phyloP scores from a whole-genome alignment of 2,329 filamentous ascomycete species.

The Macroventuria anomochaeta region DNA sequence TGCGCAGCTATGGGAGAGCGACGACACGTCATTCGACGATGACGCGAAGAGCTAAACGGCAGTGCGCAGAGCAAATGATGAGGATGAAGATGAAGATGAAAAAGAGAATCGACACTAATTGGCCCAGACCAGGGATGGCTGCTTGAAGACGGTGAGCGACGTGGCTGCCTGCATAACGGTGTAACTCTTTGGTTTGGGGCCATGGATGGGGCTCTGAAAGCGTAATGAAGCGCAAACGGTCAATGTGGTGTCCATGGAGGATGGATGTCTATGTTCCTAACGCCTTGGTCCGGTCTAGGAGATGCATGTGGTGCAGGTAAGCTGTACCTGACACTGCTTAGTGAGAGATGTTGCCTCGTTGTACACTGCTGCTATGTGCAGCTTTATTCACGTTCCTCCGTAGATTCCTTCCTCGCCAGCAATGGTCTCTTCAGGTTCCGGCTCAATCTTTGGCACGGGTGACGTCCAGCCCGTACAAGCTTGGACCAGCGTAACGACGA shows the following conservation, averaged over 20 bases:
- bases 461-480: conserved; percentile 65
- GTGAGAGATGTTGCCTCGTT: no score
- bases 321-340: background rate
- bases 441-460: conserved; percentile 31
- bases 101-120: background rate
- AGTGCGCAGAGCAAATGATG: background rate
- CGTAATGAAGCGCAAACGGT: background rate
- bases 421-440: conserved; percentile 29
- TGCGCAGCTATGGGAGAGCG: conserved; percentile 13
- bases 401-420: conserved; percentile 28
- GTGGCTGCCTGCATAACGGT: conserved; percentile 5
- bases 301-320: background rate
- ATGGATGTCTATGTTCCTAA: background rate
- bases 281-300: background rate
- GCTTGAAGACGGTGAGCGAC: background rate
- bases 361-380: background rate
- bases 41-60: background rate
- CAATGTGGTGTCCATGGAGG: background rate
- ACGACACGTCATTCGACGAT: conserved; percentile 2
- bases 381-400: background rate
- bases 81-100: conserved; percentile 13
- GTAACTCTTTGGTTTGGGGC: background rate
- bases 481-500: conserved; percentile 60
- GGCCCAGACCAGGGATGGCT: background rate
- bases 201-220: background rate